Evolutionary conservation across 495 filamentous ascomycete species (phyloP), one percentile per base, ranked within the genome.

Genomic region (Cryomyces minteri): DNA sequence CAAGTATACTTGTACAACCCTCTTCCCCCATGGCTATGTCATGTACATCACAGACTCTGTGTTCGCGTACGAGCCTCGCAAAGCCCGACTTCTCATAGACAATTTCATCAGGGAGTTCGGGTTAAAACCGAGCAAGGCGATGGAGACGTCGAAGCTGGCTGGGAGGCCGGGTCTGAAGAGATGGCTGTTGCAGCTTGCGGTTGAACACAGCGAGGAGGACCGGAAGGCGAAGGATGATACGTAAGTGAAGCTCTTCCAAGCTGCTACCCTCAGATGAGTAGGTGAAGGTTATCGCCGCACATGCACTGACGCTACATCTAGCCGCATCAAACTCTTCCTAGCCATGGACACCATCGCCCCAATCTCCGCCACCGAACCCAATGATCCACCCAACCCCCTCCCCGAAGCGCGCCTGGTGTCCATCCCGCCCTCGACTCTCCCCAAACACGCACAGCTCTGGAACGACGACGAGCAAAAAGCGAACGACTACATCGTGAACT

Each of bases 31-130:
- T 25, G 55, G 55, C 12, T 42, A 44, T 14, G 34, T 53, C 37
- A 49, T 55, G 30, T 58, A 47, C 38, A 55, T 58, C 31, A 55
- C 55, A 5, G 50, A 55, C 40, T 47, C 52, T n/a, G 52, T 58
- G 1, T 58, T 55, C 36, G 43, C 11, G 25, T 28, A 49, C 31
- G 11, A 51, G 14, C 52, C 52, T 6, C 9, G 12, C n/a, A 33
- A 51, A 32, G 55, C 53, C 4, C 36, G 9, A 10, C 9, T 14
- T 38, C 9, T 38, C 9, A 9, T 38, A 38, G 12, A 38, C 9
- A 9, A 14, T 38, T 38, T 38, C 12, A 10, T 1, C 9, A 14
- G 12, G 9, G 9, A 38, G 12, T 14, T 9, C 34, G 34, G 34
- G 3, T 10, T 2, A 38, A 38, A 14, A 38, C 34, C 34, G 9